phyloP scores from a whole-genome alignment of 1,139 yeast species.

The Blastobotrys serpentis region DNA sequence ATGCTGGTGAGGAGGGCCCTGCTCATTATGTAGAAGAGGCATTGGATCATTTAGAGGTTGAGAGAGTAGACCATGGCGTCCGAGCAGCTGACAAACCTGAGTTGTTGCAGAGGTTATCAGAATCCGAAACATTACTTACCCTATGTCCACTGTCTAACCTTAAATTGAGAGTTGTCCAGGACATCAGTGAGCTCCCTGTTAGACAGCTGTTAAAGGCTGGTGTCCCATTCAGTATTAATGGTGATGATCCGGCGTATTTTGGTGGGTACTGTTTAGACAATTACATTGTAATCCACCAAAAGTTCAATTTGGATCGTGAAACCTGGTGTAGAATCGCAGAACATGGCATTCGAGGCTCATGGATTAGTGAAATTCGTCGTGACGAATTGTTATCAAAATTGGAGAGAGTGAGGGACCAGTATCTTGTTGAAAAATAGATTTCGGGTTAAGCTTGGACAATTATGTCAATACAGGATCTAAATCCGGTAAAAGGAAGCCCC shows the following conservation, averaged over 20 bases:
- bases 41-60: slow-evolving; percentile 56
- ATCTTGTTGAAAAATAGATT: background rate
- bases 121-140: slow-evolving; percentile 55
- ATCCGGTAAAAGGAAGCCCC: too few relatives aligned
- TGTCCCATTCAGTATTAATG: slow-evolving; percentile 73
- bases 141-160: slow-evolving; percentile 77
- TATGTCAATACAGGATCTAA: too few relatives aligned
- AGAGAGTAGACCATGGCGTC: slow-evolving; percentile 79
- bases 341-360: slow-evolving; percentile 60
- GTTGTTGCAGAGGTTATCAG: slow-evolving; percentile 55
- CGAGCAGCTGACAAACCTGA: slow-evolving; percentile 55
- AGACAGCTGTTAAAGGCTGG: slow-evolving; percentile 54
- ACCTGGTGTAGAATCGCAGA: slow-evolving; percentile 49
- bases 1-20: slow-evolving; percentile 87
- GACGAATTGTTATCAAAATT: slow-evolving; percentile 46
- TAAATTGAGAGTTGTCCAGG: slow-evolving; percentile 67
- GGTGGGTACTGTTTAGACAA: slow-evolving; percentile 81
- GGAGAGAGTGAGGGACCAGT: slow-evolving; percentile 40
- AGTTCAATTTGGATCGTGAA: slow-evolving; percentile 56
- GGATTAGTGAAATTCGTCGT: slow-evolving; percentile 58
- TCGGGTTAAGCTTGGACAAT: too few relatives aligned
- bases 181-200: slow-evolving; percentile 65
- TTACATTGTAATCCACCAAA: slow-evolving; percentile 61
- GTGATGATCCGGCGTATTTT: slow-evolving; percentile 85
- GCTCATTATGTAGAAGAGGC: slow-evolving; percentile 59